Evolutionary conservation across 768 basidiomycete genomes (phyloP).

Genomic region (Mycena floridula): DNA sequence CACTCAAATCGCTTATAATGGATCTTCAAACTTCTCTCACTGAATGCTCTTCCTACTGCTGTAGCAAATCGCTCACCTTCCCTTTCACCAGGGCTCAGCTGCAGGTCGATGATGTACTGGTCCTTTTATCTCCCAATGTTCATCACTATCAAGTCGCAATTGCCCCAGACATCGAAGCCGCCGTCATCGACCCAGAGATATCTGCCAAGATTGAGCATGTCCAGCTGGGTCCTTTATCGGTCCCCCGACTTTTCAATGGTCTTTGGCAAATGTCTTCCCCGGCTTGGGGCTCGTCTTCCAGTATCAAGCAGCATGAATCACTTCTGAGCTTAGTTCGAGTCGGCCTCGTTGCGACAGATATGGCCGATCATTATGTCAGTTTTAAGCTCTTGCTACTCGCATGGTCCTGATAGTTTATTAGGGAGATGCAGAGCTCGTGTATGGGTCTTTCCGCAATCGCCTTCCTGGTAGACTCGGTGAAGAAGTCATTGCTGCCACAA

Average conservation of each 20-base stretch:
- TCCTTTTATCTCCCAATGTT: neutral
- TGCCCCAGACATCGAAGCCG: neutral
- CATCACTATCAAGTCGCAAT: neutral
- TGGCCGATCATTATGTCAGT: conserved; percentile 13
- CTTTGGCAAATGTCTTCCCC: conserved; percentile 60
- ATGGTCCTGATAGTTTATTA: neutral
- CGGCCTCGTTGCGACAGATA: conserved; percentile 11
- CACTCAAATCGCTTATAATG: conserved; percentile 5
- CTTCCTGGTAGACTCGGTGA: conserved; percentile 14
- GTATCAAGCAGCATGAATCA: conserved; percentile 2
- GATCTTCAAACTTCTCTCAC: conserved; percentile 1
- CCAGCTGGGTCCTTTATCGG: conserved; percentile 31
- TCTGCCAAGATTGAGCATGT: conserved; percentile 9
- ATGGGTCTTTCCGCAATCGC: conserved; percentile 44
- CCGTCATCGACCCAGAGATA: neutral
- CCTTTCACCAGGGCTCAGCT: conserved; percentile 8
- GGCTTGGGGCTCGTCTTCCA: conserved; percentile 48
- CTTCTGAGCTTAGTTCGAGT: conserved; percentile 3
- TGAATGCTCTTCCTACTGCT: conserved; percentile 5
- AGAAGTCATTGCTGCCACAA: conserved; percentile 46
- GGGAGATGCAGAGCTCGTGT: conserved; percentile 14
- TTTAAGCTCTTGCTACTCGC: neutral
- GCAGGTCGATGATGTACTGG: conserved; percentile 8
- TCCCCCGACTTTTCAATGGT: conserved; percentile 45
- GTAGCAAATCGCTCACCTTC: conserved; percentile 1